Evolutionary conservation across 768 basidiomycete genomes (phyloP).

Genomic region (Paxillus involutus): DNA sequence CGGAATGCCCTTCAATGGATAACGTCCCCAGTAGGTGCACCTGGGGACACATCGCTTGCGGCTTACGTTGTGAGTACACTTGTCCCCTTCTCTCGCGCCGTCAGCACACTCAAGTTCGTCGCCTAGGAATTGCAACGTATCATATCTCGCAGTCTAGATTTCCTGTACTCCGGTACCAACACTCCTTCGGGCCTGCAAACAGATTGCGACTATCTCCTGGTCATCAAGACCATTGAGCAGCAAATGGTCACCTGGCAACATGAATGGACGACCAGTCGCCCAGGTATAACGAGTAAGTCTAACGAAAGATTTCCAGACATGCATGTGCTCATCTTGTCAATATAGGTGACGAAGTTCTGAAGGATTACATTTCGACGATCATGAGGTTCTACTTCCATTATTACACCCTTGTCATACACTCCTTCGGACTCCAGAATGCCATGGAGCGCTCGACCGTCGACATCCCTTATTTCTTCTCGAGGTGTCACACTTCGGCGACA

Average conservation of each 20-base stretch:
- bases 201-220: slow-evolving; percentile 81
- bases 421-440: slow-evolving; percentile 97
- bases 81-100: background rate
- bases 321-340: background rate
- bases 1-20: slow-evolving; percentile 80
- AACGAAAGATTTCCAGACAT: background rate
- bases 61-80: slow-evolving; percentile 65
- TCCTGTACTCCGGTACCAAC: slow-evolving; percentile 81
- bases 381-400: slow-evolving; percentile 83
- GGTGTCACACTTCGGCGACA: slow-evolving; percentile 72
- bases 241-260: slow-evolving; percentile 64
- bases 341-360: slow-evolving; percentile 26
- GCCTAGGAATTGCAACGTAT: slow-evolving; percentile 83
- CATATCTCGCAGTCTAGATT: slow-evolving; percentile 83
- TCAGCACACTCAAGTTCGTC: background rate
- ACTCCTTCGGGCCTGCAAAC: slow-evolving; percentile 80
- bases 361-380: slow-evolving; percentile 26
- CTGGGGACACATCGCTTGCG: slow-evolving; percentile 67
- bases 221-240: slow-evolving; percentile 82
- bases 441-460: slow-evolving; percentile 73
- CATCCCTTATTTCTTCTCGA: slow-evolving; percentile 81
- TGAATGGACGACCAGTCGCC: slow-evolving; percentile 44
- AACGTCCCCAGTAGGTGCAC: slow-evolving; percentile 57
- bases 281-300: slow-evolving; percentile 16
- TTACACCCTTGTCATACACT: slow-evolving; percentile 85